These are phyloP conservation scores for Flaveria ramosissima DNA, from an alignment of 129 eudicot genomes.

Conservation along the genomic window DNA sequence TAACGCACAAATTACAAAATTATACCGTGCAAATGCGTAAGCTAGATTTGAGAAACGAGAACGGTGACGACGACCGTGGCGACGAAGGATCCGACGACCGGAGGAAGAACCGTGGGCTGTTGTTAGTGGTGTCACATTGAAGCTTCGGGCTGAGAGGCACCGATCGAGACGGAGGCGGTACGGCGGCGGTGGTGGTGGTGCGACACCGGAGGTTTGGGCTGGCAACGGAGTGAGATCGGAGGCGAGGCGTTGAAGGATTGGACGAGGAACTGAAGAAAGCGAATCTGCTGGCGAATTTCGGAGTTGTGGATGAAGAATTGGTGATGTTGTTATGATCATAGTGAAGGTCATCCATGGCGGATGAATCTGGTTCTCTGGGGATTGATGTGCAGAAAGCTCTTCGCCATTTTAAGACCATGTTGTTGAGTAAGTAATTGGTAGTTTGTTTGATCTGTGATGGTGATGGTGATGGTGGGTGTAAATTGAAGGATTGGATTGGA, in stretches of 20 bases:
- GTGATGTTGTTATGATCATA: constrained; percentile 9
- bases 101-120: constrained; percentile 43
- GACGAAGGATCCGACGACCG: constrained; percentile 66
- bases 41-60: constrained; percentile 66
- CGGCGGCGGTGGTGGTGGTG: constrained; percentile 51
- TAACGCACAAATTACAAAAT: not conserved
- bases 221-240: constrained; percentile 49
- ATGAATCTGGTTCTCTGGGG: constrained; percentile 55
- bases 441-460: no score
- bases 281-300: constrained; percentile 42
- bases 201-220: constrained; percentile 55
- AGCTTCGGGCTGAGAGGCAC: constrained; percentile 56
- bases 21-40: constrained; percentile 64
- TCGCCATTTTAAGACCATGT: constrained; percentile 89
- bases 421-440: not conserved
- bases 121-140: constrained; percentile 51
- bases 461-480: no score
- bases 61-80: constrained; percentile 73
- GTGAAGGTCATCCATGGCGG: constrained; percentile 12
- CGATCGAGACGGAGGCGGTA: constrained; percentile 26
- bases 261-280: constrained; percentile 52
- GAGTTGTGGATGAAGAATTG: constrained; percentile 30
- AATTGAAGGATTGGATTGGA: not conserved
- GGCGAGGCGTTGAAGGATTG: constrained; percentile 61
- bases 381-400: constrained; percentile 90